A percentile compares a stretch with the other conserved stretches of the same genome.
These are phyloP conservation scores for Pseudomassariella vexata DNA, from an alignment of 2,329 filamentous ascomycete species.

Conservation along the genomic window DNA sequence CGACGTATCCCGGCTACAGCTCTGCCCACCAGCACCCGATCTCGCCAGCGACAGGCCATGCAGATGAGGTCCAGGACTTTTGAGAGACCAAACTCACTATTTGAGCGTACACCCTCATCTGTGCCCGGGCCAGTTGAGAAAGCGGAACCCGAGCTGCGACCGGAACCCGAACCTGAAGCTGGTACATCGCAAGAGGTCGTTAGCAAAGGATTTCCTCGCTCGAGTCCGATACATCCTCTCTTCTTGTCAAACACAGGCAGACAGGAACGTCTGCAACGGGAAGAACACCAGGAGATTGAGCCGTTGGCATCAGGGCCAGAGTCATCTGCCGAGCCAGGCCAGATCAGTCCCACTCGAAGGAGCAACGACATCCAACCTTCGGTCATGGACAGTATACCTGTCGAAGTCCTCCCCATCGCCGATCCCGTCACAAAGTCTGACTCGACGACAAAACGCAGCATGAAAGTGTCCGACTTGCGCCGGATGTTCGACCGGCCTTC, in stretches of 20 bases:
- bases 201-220: background rate
- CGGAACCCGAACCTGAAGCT: too few species aligned
- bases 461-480: slow-evolving; percentile 24
- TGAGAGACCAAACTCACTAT: slow-evolving; percentile 4
- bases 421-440: slow-evolving; percentile 6
- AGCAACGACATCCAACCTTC: slow-evolving; percentile 11
- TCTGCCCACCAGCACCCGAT: slow-evolving; percentile 8
- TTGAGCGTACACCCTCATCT: too few species aligned
- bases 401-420: background rate
- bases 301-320: too few species aligned
- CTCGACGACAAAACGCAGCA: slow-evolving; percentile 7
- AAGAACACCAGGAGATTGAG: too few species aligned
- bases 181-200: too few species aligned
- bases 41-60: slow-evolving; percentile 6
- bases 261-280: too few species aligned
- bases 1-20: slow-evolving; percentile 3
- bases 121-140: too few species aligned
- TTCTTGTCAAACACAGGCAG: slow-evolving; percentile 8
- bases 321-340: too few species aligned
- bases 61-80: slow-evolving; percentile 3
- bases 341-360: slow-evolving; percentile 5
- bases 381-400: too few species aligned
- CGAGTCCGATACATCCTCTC: slow-evolving; percentile 7
- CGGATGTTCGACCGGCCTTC: slow-evolving; percentile 20
- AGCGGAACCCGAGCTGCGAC: too few species aligned